phyloP scores from a whole-genome alignment of 257 asterid genomes.

The Przewalskia tangutica region DNA sequence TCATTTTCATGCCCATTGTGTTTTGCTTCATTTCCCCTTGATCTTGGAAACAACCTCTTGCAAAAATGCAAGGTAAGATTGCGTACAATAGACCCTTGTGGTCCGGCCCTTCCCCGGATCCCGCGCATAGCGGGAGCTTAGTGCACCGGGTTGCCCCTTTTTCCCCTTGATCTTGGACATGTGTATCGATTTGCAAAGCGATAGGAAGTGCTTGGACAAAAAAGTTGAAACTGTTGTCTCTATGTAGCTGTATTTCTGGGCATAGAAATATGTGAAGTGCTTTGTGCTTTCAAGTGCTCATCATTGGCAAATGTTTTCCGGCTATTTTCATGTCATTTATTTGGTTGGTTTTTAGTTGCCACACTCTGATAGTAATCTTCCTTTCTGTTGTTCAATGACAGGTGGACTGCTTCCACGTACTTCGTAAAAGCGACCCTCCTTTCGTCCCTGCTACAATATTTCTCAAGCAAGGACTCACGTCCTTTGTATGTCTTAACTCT shows the following conservation, averaged over 20 bases:
- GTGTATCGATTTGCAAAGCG: not conserved
- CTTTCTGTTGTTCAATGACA: slow-evolving; percentile 22
- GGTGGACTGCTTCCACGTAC: slow-evolving; percentile 94
- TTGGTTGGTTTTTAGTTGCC: not conserved
- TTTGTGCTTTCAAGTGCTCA: not conserved
- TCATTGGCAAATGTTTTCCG: not conserved
- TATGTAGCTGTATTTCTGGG: not conserved
- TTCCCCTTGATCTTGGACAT: not conserved
- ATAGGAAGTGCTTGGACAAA: not conserved
- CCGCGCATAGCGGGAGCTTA: too few species aligned
- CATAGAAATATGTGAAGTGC: not conserved
- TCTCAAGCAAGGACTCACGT: slow-evolving; percentile 80
- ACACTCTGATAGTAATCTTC: not conserved
- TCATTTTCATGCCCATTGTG: not conserved
- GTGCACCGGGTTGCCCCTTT: too few species aligned
- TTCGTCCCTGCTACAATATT: slow-evolving; percentile 74
- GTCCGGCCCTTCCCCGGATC: too few species aligned
- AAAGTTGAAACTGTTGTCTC: not conserved
- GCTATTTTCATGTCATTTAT: not conserved
- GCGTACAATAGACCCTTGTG: too few species aligned
- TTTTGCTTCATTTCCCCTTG: not conserved
- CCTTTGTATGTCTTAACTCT: slow-evolving; percentile 51
- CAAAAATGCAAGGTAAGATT: too few species aligned
- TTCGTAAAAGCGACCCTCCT: slow-evolving; percentile 94
- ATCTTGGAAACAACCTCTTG: too few species aligned